Evolutionary conservation across 352 stramenopile genomes (phyloP).

Genomic region (Pythium guiyangense): DNA sequence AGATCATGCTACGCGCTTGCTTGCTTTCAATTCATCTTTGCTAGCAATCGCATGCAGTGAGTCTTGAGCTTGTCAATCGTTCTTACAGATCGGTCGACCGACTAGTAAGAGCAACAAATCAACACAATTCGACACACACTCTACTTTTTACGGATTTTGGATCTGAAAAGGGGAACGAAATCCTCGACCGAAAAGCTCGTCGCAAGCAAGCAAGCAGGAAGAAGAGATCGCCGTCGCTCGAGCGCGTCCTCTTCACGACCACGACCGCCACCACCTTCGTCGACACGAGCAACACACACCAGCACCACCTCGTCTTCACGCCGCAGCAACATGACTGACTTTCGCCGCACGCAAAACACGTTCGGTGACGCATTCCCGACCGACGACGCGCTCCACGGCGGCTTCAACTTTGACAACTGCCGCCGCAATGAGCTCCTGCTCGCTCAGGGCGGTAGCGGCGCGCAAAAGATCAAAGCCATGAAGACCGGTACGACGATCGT

Average conservation of each 20-base stretch:
- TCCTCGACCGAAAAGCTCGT: slow-evolving; percentile 7
- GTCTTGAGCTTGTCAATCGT: background rate
- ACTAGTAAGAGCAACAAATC: background rate
- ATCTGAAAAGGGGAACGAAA: slow-evolving; percentile 26
- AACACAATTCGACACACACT: no score
- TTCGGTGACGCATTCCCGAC: slow-evolving; percentile 67
- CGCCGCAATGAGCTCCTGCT: slow-evolving; percentile 90
- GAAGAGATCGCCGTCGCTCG: background rate
- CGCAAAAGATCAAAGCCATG: slow-evolving; percentile 62
- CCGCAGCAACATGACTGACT: slow-evolving; percentile 56
- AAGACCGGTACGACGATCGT: slow-evolving; percentile 98
- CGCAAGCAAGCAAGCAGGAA: no score
- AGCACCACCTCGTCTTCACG: background rate
- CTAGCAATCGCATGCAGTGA: no score
- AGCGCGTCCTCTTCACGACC: background rate
- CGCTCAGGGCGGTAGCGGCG: slow-evolving; percentile 31
- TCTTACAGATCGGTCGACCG: background rate
- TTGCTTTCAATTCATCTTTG: background rate
- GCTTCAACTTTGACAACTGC: slow-evolving; percentile 93
- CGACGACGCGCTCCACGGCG: slow-evolving; percentile 52
- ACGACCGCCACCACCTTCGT: background rate
- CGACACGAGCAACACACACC: background rate
- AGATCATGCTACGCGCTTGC: background rate
- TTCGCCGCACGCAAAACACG: slow-evolving; percentile 76
- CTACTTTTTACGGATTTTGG: slow-evolving; percentile 12